Evolutionary conservation across 352 stramenopile species (phyloP).

Genomic region (Phytopythium litorale): DNA sequence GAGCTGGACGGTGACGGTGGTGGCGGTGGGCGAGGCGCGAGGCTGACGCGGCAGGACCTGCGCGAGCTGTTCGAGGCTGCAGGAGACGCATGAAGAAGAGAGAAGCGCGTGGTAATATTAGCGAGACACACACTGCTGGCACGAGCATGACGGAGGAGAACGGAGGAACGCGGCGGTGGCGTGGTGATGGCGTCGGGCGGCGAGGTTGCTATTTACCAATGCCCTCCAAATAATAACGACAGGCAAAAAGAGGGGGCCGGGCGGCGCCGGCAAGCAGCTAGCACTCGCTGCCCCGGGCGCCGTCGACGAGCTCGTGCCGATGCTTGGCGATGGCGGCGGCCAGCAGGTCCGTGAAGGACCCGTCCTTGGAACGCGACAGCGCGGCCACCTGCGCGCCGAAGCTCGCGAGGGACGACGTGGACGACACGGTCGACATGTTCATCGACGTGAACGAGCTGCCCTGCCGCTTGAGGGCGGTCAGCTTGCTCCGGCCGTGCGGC

Average conservation of each 20-base stretch:
- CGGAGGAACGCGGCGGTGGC: neutral
- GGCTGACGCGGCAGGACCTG: constrained; percentile 7
- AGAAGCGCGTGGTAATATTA: neutral
- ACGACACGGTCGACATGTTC: constrained; percentile 44
- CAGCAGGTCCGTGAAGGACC: constrained; percentile 22
- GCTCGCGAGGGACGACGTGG: constrained; percentile 35
- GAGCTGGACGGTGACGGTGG: neutral
- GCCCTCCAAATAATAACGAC: constrained; percentile 8
- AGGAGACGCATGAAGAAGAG: neutral
- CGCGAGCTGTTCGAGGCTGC: constrained; percentile 3
- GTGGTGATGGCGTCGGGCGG: neutral
- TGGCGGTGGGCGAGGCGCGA: neutral
- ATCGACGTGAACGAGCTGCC: constrained; percentile 33
- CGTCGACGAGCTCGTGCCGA: constrained; percentile 19
- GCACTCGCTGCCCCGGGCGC: neutral
- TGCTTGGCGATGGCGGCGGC: constrained; percentile 28
- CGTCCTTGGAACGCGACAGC: constrained; percentile 30
- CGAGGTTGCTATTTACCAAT: neutral
- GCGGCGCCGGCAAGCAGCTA: neutral
- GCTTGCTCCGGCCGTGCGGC: neutral
- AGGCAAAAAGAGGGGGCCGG: neutral
- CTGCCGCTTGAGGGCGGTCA: constrained; percentile 19
- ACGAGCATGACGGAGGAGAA: neutral
- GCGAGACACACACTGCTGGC: neutral
- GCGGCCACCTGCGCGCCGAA: constrained; percentile 34